Conservation (phyloP, 345 rosid species). For the Lagerstroemia speciosa region DNA sequence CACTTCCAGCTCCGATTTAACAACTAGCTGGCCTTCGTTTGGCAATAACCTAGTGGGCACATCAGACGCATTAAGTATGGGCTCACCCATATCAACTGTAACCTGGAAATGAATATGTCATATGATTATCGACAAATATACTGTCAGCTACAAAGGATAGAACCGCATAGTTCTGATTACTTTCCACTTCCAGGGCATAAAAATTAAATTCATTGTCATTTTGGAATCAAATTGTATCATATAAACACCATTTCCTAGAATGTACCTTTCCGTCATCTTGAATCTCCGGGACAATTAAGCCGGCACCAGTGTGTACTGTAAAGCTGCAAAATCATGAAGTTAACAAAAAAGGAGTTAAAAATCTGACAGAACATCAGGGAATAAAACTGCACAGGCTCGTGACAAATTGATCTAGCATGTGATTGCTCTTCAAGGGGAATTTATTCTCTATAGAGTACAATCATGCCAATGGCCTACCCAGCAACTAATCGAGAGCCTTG, state of each 20-base stretch:
- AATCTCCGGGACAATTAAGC: slow-evolving; percentile 83
- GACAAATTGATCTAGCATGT: neutral
- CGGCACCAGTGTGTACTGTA: slow-evolving; percentile 86
- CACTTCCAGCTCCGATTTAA: slow-evolving; percentile 50
- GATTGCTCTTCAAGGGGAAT: neutral
- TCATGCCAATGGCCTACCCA: neutral
- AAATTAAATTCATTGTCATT: no score
- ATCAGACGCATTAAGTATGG: slow-evolving; percentile 67
- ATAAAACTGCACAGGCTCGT: neutral
- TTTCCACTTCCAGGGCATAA: neutral
- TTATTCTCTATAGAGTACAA: neutral
- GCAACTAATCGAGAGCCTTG: neutral
- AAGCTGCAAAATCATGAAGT: slow-evolving; percentile 34
- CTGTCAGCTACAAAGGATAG: neutral
- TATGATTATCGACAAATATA: neutral
- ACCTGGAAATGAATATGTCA: slow-evolving; percentile 36
- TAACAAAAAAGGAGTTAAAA: neutral
- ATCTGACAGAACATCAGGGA: neutral
- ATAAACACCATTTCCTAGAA: neutral
- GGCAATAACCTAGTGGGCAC: slow-evolving; percentile 69
- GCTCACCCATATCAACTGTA: slow-evolving; percentile 92
- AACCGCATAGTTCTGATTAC: neutral
- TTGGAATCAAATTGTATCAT: neutral
- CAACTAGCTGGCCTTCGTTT: slow-evolving; percentile 51
- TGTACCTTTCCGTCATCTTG: slow-evolving; percentile 65